Conservation (phyloP, 2,329 filamentous ascomycete genomes). For the Fusarium temperatum region DNA sequence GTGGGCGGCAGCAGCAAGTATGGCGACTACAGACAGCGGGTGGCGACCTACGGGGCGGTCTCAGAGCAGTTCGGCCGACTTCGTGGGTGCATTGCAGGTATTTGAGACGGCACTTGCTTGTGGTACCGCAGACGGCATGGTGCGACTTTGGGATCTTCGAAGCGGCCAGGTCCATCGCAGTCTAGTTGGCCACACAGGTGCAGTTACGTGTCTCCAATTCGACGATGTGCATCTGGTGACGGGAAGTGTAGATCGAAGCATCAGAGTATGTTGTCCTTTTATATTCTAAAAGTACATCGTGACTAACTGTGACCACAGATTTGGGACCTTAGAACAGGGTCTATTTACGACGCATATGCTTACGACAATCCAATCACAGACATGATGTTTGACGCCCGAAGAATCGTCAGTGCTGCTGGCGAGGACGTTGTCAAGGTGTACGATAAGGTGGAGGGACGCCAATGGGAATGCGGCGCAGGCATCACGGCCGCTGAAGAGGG, state of each 20-base stretch:
- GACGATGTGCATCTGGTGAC: conserved; percentile 96
- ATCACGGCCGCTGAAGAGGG: conserved; percentile 73
- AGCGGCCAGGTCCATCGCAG: conserved; percentile 97
- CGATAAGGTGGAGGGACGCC: conserved; percentile 93
- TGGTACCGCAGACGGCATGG: conserved; percentile 97
- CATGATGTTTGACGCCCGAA: conserved; percentile 95
- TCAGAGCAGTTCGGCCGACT: conserved; percentile 76
- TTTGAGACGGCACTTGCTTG: conserved; percentile 96
- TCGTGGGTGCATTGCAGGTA: conserved; percentile 92
- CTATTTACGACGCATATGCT: conserved; percentile 94
- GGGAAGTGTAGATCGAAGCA: conserved; percentile 89
- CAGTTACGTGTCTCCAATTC: conserved; percentile 94
- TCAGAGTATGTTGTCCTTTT: conserved; percentile 75
- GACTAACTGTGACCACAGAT: conserved; percentile 69
- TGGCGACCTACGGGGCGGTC: conserved; percentile 80
- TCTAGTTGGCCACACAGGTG: conserved; percentile 92
- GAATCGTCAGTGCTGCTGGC: conserved; percentile 89
- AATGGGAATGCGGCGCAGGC: conserved; percentile 96
- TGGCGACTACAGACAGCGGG: conserved; percentile 66
- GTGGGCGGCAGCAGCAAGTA: conserved; percentile 88
- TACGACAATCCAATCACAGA: conserved; percentile 91
- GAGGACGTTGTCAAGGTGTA: conserved; percentile 98
- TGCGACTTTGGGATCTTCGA: conserved; percentile 93
- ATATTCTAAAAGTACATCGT: not conserved
- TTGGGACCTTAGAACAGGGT: conserved; percentile 96